Evolutionary conservation across 1,284 basidiomycete genomes (phyloP).

Genomic region (Ceratobasidium sp.): DNA sequence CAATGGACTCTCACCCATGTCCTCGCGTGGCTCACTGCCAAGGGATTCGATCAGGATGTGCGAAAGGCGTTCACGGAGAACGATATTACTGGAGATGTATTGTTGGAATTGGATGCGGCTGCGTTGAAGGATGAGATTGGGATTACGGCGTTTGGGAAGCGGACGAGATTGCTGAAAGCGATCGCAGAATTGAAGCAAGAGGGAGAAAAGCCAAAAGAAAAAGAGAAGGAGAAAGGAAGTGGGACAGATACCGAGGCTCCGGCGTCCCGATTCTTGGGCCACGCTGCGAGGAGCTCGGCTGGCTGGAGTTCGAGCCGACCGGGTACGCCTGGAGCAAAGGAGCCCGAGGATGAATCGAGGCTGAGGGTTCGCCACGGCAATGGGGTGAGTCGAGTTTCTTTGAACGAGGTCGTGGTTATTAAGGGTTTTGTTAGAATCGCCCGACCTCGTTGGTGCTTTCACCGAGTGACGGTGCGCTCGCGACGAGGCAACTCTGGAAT

Average conservation of each 20-base stretch:
- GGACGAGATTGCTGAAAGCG: conserved; percentile 93
- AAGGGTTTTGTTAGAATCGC: conserved; percentile 54
- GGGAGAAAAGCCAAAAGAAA: conserved; percentile 3
- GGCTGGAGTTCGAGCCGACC: conserved; percentile 39
- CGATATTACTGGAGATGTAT: conserved; percentile 97
- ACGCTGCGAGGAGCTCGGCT: conserved; percentile 26
- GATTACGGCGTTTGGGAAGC: conserved; percentile 93
- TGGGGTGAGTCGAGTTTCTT: conserved; percentile 30
- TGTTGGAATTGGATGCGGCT: conserved; percentile 92
- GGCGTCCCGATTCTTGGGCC: conserved; percentile 51
- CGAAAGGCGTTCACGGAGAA: conserved; percentile 73
- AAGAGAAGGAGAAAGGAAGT: conserved; percentile 6
- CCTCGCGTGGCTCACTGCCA: conserved; percentile 86
- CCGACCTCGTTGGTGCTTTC: conserved; percentile 67
- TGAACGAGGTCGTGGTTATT: background rate
- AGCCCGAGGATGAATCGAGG: conserved; percentile 8
- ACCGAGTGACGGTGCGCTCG: conserved; percentile 72
- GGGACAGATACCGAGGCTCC: conserved; percentile 13
- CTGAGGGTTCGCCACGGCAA: conserved; percentile 15
- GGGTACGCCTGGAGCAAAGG: conserved; percentile 13
- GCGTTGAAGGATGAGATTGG: conserved; percentile 96
- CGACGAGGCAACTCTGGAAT: conserved; percentile 54
- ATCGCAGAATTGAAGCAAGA: conserved; percentile 85
- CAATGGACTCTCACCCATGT: conserved; percentile 94
- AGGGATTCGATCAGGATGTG: conserved; percentile 87